Percentiles rank a stretch among this genome's conserved stretches.
phyloP scores from a whole-genome alignment of 169 alveolate species.

The Plasmodium gonderi region DNA sequence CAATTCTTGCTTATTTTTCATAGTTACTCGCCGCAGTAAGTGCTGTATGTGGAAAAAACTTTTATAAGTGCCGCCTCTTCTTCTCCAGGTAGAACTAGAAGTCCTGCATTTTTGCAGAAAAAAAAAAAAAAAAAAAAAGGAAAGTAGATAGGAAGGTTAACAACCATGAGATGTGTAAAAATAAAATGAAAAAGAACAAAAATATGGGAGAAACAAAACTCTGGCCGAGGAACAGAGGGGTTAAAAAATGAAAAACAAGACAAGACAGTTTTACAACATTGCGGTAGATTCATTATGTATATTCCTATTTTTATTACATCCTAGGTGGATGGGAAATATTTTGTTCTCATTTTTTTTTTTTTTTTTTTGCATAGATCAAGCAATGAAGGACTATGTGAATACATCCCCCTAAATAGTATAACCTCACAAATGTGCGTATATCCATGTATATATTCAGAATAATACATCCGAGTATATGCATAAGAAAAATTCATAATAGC shows the following conservation, averaged over 20 bases:
- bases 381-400: neutral
- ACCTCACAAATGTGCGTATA: neutral
- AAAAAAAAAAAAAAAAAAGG: neutral
- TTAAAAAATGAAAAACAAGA: neutral
- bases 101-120: slow-evolving; percentile 9
- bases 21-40: slow-evolving; percentile 58
- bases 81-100: slow-evolving; percentile 46
- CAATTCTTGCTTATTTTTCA: neutral
- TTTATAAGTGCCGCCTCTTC: slow-evolving; percentile 47
- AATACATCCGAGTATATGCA: neutral
- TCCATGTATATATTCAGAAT: neutral
- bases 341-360: neutral
- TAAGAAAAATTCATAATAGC: too few species aligned
- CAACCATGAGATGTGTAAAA: neutral
- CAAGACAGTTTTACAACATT: neutral
- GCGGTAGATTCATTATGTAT: neutral
- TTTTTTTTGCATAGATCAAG: neutral
- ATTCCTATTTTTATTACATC: neutral
- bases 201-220: neutral
- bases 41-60: slow-evolving; percentile 50
- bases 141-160: neutral
- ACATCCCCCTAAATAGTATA: neutral
- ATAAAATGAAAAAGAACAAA: neutral
- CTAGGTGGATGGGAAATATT: neutral
- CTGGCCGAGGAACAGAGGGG: too few species aligned